Base-by-base conservation (phyloP, 2,329 filamentous ascomycete genomes). In the Hypoxylon sp. region DNA sequence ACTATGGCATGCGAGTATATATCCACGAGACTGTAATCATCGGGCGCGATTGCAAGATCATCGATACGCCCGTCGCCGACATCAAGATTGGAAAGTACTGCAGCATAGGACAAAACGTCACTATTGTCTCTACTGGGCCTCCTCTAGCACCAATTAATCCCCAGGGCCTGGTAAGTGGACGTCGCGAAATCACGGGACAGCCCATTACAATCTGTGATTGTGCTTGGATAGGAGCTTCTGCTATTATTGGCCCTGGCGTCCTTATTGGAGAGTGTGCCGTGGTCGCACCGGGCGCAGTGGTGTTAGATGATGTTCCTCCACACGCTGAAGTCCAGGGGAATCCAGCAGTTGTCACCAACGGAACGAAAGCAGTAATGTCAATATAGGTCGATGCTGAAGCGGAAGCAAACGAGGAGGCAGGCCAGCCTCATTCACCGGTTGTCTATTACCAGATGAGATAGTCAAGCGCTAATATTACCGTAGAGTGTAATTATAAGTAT, bases 51-150 rank as follows among this genome's bases (percentile, higher is more conserved):
- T 79, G 78, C 71, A 75, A 67, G 64, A 79, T 80, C 61, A 74
- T 79, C 60, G 78, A 80, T 71, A 77, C 78, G 2, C 78, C 78
- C 8, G 76, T 78, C 31, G 76, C 78, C 24, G 75, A 80, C 50
- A 67, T 80, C n/a, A 68, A 73, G 13, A 79, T 80, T 58, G 78
- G 78, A 29, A 74, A 74, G 57, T 58, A 73, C 44, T 78, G 74
- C 67, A 74, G 74, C 31, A 71, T 80, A 47, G 78, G 78, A 0
- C 74, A 77, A 3, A 73, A 78, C 44, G 78, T 79, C 37, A 68
- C 51, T 47, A 77, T 80, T 52, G 24, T 42, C n/a, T 67, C 65
- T 14, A 29, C 24, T 1, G 54, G 48, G 1, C 59, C 65, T 31
- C 64, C 59, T n/a, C 54, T n/a, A 5, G n/a, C 33, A 13, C 33